phyloP scores from a whole-genome alignment of 345 rosid genomes.

The Gynandropsis gynandra region DNA sequence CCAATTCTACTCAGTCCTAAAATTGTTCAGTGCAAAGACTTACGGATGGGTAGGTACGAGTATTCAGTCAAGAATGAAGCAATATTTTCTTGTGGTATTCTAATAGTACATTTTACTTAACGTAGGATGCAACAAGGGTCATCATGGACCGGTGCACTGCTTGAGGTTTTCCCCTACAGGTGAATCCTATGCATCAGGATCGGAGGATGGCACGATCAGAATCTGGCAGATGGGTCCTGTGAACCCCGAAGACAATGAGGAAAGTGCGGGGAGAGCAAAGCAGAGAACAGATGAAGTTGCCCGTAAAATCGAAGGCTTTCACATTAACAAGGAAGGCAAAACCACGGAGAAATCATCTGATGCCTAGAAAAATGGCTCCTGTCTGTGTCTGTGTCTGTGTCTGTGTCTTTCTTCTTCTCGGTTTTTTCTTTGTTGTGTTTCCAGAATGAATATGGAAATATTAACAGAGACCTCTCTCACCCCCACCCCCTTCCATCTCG shows the following conservation, averaged over 20 bases:
- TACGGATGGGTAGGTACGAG: no score
- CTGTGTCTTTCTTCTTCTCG: constrained; percentile 5
- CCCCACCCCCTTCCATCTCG: not conserved
- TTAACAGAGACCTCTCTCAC: no score
- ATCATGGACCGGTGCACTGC: constrained; percentile 92
- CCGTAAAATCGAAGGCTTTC: constrained; percentile 31
- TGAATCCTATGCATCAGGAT: constrained; percentile 88
- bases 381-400: no score
- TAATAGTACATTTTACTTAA: no score
- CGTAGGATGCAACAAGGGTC: constrained; percentile 98
- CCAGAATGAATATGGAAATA: not conserved
- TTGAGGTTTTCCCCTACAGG: constrained; percentile 87
- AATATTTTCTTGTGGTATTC: constrained; percentile 2
- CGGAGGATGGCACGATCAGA: constrained; percentile 77
- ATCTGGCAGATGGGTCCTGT: constrained; percentile 43
- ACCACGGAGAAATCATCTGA: constrained; percentile 15
- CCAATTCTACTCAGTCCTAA: not conserved
- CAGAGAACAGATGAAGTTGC: constrained; percentile 27
- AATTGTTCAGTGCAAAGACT: not conserved
- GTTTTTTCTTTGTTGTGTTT: constrained; percentile 17
- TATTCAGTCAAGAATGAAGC: not conserved
- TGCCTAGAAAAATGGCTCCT: not conserved
- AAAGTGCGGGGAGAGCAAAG: constrained; percentile 27
- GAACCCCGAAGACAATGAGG: constrained; percentile 26
- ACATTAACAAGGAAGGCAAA: constrained; percentile 29